Evolutionary conservation across 805 yeast genomes (phyloP).

Genomic region (Yarrowia keelungensis): DNA sequence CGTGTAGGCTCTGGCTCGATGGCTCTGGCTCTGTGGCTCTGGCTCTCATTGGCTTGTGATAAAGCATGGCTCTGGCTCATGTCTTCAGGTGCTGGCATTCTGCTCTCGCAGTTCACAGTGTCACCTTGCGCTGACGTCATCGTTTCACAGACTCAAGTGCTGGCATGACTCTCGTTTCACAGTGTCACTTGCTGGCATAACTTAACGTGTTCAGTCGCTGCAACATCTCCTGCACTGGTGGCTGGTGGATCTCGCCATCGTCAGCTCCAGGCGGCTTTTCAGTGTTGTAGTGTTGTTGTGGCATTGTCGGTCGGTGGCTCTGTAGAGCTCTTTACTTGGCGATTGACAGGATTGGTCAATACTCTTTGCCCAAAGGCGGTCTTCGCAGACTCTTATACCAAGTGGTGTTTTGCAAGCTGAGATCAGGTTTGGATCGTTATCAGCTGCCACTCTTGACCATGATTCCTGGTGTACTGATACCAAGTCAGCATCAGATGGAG

Average conservation of each 20-base stretch:
- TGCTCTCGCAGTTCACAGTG: conserved; percentile 8
- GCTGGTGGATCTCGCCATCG: conserved; percentile 1
- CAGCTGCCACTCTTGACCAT: too few species aligned
- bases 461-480: too few species aligned
- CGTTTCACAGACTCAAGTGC: conserved; percentile 2
- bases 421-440: too few species aligned
- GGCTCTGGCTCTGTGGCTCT: conserved; percentile 7
- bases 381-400: too few species aligned
- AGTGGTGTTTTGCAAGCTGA: too few species aligned
- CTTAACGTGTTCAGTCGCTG: not conserved
- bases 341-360: too few species aligned
- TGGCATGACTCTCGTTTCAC: too few species aligned
- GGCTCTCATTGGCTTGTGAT: not conserved
- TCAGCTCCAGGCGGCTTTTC: conserved; percentile 8
- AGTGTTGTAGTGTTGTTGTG: not conserved
- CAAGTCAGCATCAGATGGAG: too few species aligned
- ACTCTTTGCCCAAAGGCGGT: too few species aligned
- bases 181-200: not conserved
- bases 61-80: conserved; percentile 5
- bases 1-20: not conserved
- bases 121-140: conserved; percentile 1
- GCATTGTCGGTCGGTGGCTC: conserved; percentile 3
- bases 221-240: not conserved
- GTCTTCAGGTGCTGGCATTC: conserved; percentile 1
- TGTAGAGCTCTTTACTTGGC: too few species aligned